Evolutionary conservation across 225 moss, liverwort and hornwort species (phyloP).

Genomic region (Lunularia cruciata): DNA sequence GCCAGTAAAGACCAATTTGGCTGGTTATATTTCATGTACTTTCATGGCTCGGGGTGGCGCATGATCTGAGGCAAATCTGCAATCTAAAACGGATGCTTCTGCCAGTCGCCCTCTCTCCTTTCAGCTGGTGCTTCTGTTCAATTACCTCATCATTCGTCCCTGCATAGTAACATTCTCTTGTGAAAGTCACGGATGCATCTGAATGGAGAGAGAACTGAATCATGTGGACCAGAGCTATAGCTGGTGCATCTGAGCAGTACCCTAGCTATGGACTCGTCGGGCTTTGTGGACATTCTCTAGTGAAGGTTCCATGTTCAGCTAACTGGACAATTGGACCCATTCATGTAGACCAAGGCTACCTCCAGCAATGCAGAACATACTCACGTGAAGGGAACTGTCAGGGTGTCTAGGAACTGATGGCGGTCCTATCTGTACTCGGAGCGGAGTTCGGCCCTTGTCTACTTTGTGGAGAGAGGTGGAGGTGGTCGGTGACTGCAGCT

Average conservation of each 20-base stretch:
- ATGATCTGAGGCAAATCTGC: no score
- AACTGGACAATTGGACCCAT: no score
- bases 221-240: neutral
- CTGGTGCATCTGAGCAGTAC: no score
- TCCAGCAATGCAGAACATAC: neutral
- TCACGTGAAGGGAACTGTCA: neutral
- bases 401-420: neutral
- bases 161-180: neutral
- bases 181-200: neutral
- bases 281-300: no score
- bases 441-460: no score
- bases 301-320: no score
- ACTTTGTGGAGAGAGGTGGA: neutral
- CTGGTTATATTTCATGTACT: neutral
- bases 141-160: neutral
- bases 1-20: no score
- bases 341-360: neutral
- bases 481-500: neutral
- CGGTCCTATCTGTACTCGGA: no score
- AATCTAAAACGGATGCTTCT: no score
- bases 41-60: no score
- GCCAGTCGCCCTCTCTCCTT: neutral
- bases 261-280: no score
- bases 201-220: neutral
- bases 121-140: neutral